Conservation (phyloP, 2,329 filamentous ascomycete species). For the Fusarium sp. region DNA sequence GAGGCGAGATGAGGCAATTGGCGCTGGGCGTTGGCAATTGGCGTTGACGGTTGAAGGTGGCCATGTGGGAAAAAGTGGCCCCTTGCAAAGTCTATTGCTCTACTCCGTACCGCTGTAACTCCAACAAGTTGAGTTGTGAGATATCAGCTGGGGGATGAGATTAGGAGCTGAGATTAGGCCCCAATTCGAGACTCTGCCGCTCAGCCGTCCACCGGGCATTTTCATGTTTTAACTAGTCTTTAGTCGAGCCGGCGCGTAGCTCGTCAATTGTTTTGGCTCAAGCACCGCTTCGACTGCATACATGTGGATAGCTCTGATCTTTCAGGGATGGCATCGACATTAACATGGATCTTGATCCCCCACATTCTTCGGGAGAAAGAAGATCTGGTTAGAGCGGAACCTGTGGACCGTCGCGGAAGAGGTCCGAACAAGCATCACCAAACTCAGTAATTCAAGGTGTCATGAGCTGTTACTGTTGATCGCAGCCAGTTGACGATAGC, state of each 20-base stretch:
- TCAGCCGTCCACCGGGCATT: not conserved
- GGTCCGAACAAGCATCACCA: not conserved
- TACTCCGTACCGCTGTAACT: conserved; percentile 3
- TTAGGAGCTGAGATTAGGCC: not conserved
- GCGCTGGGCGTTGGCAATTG: too few species aligned
- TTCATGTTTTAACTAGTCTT: too few species aligned
- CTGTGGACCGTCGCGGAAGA: conserved; percentile 18
- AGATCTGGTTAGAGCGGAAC: conserved; percentile 21
- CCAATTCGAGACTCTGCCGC: not conserved
- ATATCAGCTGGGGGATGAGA: conserved; percentile 10
- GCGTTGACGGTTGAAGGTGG: conserved; percentile 18
- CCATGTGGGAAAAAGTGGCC: conserved; percentile 41
- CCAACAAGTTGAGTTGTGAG: not conserved
- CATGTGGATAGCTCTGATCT: conserved; percentile 12
- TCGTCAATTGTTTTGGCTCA: conserved; percentile 7
- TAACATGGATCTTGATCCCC: conserved; percentile 36
- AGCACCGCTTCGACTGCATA: not conserved
- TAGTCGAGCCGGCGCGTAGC: conserved; percentile 3
- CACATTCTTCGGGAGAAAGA: conserved; percentile 33
- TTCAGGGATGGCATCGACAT: conserved; percentile 37
- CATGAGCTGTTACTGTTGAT: too few species aligned
- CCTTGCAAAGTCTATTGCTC: not conserved
- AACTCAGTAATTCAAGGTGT: not conserved
- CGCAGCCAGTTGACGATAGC: too few species aligned
- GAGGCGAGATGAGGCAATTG: not conserved